These are phyloP conservation scores for Pythium guiyangense DNA, from an alignment of 352 stramenopile species.

Conservation along the genomic window DNA sequence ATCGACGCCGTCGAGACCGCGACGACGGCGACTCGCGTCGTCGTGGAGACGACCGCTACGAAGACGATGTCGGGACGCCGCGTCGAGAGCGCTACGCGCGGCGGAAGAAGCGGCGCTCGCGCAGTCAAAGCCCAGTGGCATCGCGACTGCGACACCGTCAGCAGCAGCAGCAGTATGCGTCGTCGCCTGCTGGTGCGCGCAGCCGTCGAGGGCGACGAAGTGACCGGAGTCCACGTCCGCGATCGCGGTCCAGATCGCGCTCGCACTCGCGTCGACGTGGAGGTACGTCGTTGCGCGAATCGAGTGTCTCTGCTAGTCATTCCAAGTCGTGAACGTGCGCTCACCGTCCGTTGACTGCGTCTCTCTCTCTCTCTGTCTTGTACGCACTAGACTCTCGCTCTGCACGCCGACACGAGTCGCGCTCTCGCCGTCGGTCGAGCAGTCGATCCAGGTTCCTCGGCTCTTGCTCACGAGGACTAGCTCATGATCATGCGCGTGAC, in stretches of 20 bases:
- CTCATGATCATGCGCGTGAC: no score
- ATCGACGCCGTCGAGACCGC: constrained; percentile 9
- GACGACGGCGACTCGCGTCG: constrained; percentile 15
- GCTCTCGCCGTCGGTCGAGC: constrained; percentile 14
- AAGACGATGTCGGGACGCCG: constrained; percentile 10
- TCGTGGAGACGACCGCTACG: constrained; percentile 6
- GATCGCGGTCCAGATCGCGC: not conserved
- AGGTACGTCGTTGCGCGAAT: not conserved
- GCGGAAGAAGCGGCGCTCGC: constrained; percentile 25
- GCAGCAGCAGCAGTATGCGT: constrained; percentile 2
- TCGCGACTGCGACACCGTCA: constrained; percentile 7
- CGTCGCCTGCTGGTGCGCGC: constrained; percentile 2
- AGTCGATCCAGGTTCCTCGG: constrained; percentile 9
- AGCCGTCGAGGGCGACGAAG: constrained; percentile 2
- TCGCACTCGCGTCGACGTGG: constrained; percentile 13
- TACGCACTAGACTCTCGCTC: constrained; percentile 10
- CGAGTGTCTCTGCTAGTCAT: not conserved
- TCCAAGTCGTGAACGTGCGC: not conserved
- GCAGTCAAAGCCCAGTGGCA: constrained; percentile 18
- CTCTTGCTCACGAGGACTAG: not conserved
- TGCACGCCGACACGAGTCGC: constrained; percentile 3
- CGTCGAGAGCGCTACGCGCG: constrained; percentile 8
- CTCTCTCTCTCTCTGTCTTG: not conserved
- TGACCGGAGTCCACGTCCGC: constrained; percentile 6
- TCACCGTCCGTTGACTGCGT: not conserved